phyloP scores from a whole-genome alignment of 371 early-diverging fungal genomes.

The Mortierella polycephala region DNA sequence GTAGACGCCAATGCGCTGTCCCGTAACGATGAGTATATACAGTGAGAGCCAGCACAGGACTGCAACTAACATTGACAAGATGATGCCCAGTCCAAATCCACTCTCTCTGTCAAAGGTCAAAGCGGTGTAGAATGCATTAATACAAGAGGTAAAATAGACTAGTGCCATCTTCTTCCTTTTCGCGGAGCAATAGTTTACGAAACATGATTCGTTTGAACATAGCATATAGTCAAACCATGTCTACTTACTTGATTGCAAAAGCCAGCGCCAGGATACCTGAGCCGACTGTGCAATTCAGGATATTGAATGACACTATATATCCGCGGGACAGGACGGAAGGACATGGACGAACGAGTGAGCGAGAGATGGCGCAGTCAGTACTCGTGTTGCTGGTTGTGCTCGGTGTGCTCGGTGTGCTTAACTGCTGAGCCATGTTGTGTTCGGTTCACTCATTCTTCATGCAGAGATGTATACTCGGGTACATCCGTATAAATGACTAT shows the following conservation, averaged over 20 bases:
- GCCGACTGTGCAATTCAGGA: conserved; percentile 71
- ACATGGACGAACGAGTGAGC: not conserved
- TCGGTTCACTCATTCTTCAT: too few relatives aligned
- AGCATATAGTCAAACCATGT: not conserved
- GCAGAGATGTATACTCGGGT: too few relatives aligned
- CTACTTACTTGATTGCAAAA: conserved; percentile 58
- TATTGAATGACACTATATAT: conserved; percentile 58
- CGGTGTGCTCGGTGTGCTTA: too few relatives aligned
- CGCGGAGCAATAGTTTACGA: too few relatives aligned
- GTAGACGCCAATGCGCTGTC: conserved; percentile 58
- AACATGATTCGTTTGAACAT: not conserved
- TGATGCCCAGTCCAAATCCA: conserved; percentile 65
- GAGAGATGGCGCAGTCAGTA: too few relatives aligned
- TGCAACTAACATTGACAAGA: conserved; percentile 59
- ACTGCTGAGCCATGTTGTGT: too few relatives aligned
- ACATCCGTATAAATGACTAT: too few relatives aligned
- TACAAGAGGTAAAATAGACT: not conserved
- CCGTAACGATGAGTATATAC: conserved; percentile 61
- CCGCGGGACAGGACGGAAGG: too few relatives aligned
- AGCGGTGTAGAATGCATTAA: not conserved
- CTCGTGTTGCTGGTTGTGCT: too few relatives aligned
- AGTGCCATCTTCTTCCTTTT: not conserved
- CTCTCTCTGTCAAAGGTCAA: conserved; percentile 44
- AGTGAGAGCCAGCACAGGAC: conserved; percentile 59
- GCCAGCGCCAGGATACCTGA: conserved; percentile 71